A percentile compares a stretch with the other conserved stretches of the same genome.
Conservation (phyloP, 1,284 basidiomycete genomes). For the Marasmius sp. region DNA sequence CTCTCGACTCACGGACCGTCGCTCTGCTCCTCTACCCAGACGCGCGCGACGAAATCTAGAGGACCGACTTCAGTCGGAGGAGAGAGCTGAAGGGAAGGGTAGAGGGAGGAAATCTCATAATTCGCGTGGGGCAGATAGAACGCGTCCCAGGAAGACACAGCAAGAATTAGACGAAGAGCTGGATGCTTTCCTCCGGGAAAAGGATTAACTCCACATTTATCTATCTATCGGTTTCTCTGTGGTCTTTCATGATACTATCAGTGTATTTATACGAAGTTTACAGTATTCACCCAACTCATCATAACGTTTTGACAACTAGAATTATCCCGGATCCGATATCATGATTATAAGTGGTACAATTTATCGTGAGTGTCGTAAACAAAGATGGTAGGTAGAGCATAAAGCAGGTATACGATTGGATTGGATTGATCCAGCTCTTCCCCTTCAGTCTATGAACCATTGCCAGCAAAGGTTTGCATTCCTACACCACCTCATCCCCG, state of each 20-base stretch:
- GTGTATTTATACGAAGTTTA: background rate
- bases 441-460: too few relatives aligned
- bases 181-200: constrained; percentile 67
- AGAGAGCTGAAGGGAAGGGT: constrained; percentile 18
- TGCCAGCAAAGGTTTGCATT: too few relatives aligned
- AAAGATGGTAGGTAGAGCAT: too few relatives aligned
- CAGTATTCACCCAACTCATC: background rate
- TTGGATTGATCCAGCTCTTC: too few relatives aligned
- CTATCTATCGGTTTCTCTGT: background rate
- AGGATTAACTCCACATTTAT: constrained; percentile 19
- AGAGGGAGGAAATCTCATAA: constrained; percentile 26
- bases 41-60: constrained; percentile 25
- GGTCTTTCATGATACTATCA: background rate
- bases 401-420: too few relatives aligned
- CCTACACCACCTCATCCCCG: too few relatives aligned
- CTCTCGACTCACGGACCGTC: constrained; percentile 37
- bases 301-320: background rate
- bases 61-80: constrained; percentile 13
- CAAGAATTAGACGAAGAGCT: constrained; percentile 77
- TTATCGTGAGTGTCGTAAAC: too few relatives aligned
- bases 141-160: constrained; percentile 55
- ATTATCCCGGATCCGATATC: too few relatives aligned
- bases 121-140: constrained; percentile 20
- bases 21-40: constrained; percentile 36
- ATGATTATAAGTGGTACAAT: too few relatives aligned